Base-by-base conservation (phyloP, 1,284 basidiomycete species). In the Cutaneotrichosporon cutaneum region DNA sequence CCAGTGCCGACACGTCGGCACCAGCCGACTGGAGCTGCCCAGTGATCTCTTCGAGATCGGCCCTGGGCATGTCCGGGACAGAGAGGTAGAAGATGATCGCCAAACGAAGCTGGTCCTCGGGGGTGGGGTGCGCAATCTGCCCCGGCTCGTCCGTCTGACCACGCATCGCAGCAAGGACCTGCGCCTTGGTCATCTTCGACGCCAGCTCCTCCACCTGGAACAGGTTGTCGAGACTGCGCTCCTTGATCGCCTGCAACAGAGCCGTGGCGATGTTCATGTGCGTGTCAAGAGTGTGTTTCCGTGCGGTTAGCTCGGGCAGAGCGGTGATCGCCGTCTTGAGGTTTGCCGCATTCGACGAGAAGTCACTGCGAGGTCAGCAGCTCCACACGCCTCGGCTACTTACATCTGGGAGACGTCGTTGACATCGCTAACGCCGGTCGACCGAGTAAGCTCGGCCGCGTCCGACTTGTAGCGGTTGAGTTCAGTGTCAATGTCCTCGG, bases 241-340 rank as follows among this genome's bases (percentile, higher is more conserved):
- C 87, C 82, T 98, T 98, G 82, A 99, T 98, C 22, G 97, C 89
- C 76, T 96, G 94, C 32, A 99, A 82, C 16, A 99, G 82, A 8
- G 95, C 89, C 3, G 95, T 98, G 35, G 96, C 96, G 60, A 99
- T 97, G 81, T 99, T 98, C 94, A 99, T 99, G 74, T 99, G 95
- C 1, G 95, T 94, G 77, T 99, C 96, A 36, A 99, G 85, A 2
- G 92, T 95, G 52, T 92, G 89, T 73, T 99, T 99, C 50, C 96
- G 86, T 21, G 95, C 94, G 3, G 95, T 98, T 50, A 99, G 83
- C 77, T 99, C 95, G 1, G 96, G 96, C n/a, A 99, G 83, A 61
- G 94, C 93, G 0, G 95, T 99, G 75, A 99, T 97, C 3, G 96
- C 96, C 0, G 92, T 94, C 81, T 98, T 99, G 58, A 99, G 83